Percentiles rank a stretch among this genome's conserved stretches.
Evolutionary conservation across 148 eudicot genomes (phyloP).

Genomic region (Suaeda aralocaspica): DNA sequence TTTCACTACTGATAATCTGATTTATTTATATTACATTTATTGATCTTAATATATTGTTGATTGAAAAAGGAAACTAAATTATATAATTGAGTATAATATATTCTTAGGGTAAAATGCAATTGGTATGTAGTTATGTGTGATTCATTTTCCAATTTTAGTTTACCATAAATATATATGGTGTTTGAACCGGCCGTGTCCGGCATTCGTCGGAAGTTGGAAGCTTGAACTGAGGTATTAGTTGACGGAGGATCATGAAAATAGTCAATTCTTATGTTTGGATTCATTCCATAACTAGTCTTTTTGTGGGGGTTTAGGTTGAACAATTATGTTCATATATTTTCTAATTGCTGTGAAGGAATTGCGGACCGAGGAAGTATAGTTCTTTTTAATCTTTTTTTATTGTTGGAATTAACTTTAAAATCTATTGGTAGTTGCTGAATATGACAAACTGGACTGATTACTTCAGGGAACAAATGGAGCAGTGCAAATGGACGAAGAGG

Average conservation of each 20-base stretch:
- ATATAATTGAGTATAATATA: background rate
- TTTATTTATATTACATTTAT: too few species aligned
- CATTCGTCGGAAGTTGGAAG: background rate
- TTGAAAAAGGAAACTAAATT: background rate
- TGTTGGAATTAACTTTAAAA: too few species aligned
- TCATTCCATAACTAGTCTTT: background rate
- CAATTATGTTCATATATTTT: background rate
- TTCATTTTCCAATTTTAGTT: background rate
- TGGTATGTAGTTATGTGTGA: background rate
- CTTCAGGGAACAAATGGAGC: conserved; percentile 58
- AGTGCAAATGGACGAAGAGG: conserved; percentile 55
- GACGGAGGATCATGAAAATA: background rate
- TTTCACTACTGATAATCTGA: background rate
- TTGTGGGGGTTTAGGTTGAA: too few species aligned
- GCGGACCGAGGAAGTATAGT: background rate
- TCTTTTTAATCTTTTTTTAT: background rate
- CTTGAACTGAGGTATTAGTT: background rate
- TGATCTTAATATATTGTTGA: conserved; percentile 7
- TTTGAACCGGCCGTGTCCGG: background rate
- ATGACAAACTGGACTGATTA: conserved; percentile 13
- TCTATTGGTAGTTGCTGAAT: too few species aligned
- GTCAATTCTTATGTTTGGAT: background rate
- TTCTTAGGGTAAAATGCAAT: background rate
- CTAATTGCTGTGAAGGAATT: background rate
- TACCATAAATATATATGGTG: background rate